phyloP scores from a whole-genome alignment of 768 basidiomycete species.

The Phaffia tasmanica region DNA sequence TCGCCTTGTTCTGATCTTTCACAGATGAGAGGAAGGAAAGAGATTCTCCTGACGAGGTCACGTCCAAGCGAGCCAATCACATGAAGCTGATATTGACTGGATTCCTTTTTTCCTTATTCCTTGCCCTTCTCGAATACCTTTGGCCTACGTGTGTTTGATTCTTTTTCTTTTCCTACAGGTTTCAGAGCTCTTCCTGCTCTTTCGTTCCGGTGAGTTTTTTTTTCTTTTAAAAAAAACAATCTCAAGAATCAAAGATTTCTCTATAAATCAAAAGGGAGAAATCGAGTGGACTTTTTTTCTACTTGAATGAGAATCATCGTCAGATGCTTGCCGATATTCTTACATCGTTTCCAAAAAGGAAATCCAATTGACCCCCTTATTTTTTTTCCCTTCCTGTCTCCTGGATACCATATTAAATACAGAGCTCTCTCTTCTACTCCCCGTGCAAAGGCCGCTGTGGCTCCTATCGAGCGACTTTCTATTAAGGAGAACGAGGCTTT shows the following conservation, averaged over 20 bases:
- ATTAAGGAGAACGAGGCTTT: slow-evolving; percentile 43
- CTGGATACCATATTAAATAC: neutral
- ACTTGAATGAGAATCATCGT: slow-evolving; percentile 5
- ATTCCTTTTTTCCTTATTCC: neutral
- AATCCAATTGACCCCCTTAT: no score
- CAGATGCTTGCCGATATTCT: slow-evolving; percentile 2
- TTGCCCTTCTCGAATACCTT: neutral
- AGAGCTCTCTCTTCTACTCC: slow-evolving; percentile 6
- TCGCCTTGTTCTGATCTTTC: neutral
- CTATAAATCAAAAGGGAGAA: neutral
- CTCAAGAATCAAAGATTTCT: neutral
- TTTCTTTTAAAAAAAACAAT: no score
- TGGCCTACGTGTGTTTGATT: neutral
- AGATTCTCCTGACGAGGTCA: neutral
- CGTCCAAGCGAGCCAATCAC: neutral
- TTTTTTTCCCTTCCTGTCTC: neutral
- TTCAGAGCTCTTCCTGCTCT: no score
- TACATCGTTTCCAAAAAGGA: neutral
- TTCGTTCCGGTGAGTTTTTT: no score
- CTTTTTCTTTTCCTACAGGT: no score
- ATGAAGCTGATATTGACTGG: neutral
- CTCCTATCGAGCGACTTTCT: slow-evolving; percentile 34
- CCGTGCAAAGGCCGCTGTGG: neutral
- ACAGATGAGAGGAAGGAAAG: neutral
- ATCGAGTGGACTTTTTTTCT: neutral